Evolutionary conservation across 2,329 filamentous ascomycete species (phyloP).

Genomic region (Talaromyces sp.): DNA sequence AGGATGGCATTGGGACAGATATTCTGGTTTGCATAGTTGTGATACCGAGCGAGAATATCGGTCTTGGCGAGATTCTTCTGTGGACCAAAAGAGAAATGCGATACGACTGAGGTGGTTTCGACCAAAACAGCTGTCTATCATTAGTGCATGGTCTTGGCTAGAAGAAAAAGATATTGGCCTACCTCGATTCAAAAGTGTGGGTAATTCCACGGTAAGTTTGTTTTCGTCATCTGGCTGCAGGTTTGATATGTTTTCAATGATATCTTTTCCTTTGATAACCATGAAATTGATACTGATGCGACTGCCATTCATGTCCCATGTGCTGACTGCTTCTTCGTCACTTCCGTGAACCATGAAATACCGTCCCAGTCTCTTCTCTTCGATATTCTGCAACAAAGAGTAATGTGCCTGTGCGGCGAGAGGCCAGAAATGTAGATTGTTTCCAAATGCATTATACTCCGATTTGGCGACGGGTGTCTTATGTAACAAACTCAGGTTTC

Average conservation of each 20-base stretch:
- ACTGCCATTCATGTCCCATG: conserved; percentile 18
- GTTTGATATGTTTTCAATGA: conserved; percentile 12
- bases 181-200: conserved; percentile 16
- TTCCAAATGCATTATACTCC: conserved; percentile 17
- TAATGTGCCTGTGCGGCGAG: conserved; percentile 17
- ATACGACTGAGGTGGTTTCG: conserved; percentile 16
- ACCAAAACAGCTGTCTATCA: conserved; percentile 10
- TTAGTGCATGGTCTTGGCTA: neutral
- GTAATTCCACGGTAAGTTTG: conserved; percentile 14
- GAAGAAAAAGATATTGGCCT: neutral
- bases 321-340: conserved; percentile 18
- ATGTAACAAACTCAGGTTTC: conserved; percentile 13
- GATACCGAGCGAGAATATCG: conserved; percentile 16
- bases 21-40: conserved; percentile 15
- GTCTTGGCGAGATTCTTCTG: conserved; percentile 17
- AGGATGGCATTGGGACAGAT: conserved; percentile 15
- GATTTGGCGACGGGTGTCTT: conserved; percentile 17
- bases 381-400: conserved; percentile 17
- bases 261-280: conserved; percentile 15
- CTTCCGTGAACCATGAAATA: conserved; percentile 19
- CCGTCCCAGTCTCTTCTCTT: conserved; percentile 15
- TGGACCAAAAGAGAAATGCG: conserved; percentile 17
- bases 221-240: conserved; percentile 15
- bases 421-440: conserved; percentile 17
- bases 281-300: conserved; percentile 19